Conservation (phyloP, 2,329 filamentous ascomycete species). For the Aspergillus unguis region DNA sequence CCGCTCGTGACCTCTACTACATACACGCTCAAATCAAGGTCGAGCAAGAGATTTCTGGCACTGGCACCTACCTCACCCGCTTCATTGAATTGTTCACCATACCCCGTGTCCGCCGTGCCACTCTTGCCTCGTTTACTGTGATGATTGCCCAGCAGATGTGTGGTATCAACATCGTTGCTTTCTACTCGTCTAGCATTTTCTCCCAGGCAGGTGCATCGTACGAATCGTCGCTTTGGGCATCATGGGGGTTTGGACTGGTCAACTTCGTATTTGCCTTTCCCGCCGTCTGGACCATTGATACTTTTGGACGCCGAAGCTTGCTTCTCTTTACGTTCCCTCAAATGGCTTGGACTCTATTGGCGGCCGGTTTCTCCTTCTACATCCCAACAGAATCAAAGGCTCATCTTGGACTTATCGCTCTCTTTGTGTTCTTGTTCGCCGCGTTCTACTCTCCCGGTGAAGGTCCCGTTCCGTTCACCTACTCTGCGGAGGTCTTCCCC, state of each 20-base stretch:
- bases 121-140: conserved; percentile 70
- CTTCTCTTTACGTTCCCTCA: conserved; percentile 65
- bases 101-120: conserved; percentile 57
- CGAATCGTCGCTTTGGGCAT: conserved; percentile 58
- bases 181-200: conserved; percentile 65
- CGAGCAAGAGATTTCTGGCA: conserved; percentile 40
- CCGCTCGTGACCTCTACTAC: conserved; percentile 61
- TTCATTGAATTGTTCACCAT: conserved; percentile 54
- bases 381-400: conserved; percentile 43
- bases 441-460: conserved; percentile 65
- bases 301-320: conserved; percentile 60
- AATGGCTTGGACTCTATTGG: conserved; percentile 65
- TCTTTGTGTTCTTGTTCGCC: conserved; percentile 64
- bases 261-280: conserved; percentile 66
- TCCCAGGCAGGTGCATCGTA: conserved; percentile 53
- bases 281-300: conserved; percentile 65
- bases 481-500: conserved; percentile 55
- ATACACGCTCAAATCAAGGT: conserved; percentile 53
- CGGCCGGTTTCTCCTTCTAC: conserved; percentile 59
- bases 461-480: conserved; percentile 53
- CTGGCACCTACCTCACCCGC: conserved; percentile 59
- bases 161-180: conserved; percentile 70
- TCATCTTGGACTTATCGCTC: conserved; percentile 53
- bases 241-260: conserved; percentile 63
- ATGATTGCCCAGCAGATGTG: conserved; percentile 78